phyloP scores from a whole-genome alignment of 768 basidiomycete species.

The Macrolepiota albuminosa region DNA sequence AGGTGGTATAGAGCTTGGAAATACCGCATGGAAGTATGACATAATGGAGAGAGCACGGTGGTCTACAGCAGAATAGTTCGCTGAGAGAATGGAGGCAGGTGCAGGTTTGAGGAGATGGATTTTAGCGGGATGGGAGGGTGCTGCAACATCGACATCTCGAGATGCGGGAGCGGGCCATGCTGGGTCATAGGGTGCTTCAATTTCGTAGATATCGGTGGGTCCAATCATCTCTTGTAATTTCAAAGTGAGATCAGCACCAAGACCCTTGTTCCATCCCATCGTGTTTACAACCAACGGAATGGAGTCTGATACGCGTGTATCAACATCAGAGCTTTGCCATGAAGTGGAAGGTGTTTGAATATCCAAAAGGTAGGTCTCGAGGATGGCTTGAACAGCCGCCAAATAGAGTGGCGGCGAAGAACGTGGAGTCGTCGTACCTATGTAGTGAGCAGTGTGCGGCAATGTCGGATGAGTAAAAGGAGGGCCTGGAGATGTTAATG shows the following conservation, averaged over 20 bases:
- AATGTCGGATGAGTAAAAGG: slow-evolving; percentile 79
- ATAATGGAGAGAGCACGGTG: slow-evolving; percentile 65
- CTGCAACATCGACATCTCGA: not conserved
- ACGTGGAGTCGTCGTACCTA: slow-evolving; percentile 76
- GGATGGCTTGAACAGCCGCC: slow-evolving; percentile 55
- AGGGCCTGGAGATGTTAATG: slow-evolving; percentile 51
- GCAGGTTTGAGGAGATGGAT: slow-evolving; percentile 46
- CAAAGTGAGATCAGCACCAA: slow-evolving; percentile 74
- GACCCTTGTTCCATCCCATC: slow-evolving; percentile 95
- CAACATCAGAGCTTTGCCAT: slow-evolving; percentile 20
- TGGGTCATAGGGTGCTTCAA: slow-evolving; percentile 29
- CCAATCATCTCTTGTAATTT: slow-evolving; percentile 65
- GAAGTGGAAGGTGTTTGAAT: slow-evolving; percentile 43
- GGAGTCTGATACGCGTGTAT: slow-evolving; percentile 41
- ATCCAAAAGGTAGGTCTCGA: slow-evolving; percentile 67
- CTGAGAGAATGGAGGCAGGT: slow-evolving; percentile 37
- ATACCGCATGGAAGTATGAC: slow-evolving; percentile 69
- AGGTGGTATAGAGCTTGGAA: slow-evolving; percentile 17
- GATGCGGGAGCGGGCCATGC: slow-evolving; percentile 14
- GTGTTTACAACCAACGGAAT: slow-evolving; percentile 92
- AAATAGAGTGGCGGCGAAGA: slow-evolving; percentile 76
- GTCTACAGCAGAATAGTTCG: slow-evolving; percentile 54
- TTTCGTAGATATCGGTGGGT: slow-evolving; percentile 56
- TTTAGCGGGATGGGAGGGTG: slow-evolving; percentile 6
- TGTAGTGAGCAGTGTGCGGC: slow-evolving; percentile 72